phyloP scores from a whole-genome alignment of 176 grass and related monocot genomes.

The Oryza glumipatula region DNA sequence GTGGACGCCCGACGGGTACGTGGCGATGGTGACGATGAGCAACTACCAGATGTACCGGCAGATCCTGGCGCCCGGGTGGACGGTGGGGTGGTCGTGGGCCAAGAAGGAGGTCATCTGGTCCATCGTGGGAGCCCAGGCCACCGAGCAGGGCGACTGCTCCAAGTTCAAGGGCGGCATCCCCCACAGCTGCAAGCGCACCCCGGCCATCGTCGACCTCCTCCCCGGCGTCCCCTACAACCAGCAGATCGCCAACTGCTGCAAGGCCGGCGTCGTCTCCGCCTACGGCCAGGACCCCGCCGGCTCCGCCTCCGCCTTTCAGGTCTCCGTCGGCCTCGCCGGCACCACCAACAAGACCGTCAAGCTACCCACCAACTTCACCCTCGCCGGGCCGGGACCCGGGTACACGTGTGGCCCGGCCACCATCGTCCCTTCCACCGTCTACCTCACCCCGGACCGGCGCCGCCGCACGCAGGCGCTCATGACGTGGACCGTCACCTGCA shows the following conservation, averaged over 20 bases:
- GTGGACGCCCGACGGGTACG: slow-evolving; percentile 97
- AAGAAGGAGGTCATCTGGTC: slow-evolving; percentile 99
- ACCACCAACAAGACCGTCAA: slow-evolving; percentile 96
- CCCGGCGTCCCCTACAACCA: slow-evolving; percentile 94
- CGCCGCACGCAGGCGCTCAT: slow-evolving; percentile 91
- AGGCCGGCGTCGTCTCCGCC: slow-evolving; percentile 76
- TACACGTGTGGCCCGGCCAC: slow-evolving; percentile 83
- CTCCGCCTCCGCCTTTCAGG: slow-evolving; percentile 75
- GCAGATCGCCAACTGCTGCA: slow-evolving; percentile 99
- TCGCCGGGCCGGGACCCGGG: slow-evolving; percentile 65
- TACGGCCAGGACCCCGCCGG: slow-evolving; percentile 73
- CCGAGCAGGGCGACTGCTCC: slow-evolving; percentile 94
- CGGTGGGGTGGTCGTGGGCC: slow-evolving; percentile 78
- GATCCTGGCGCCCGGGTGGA: slow-evolving; percentile 79
- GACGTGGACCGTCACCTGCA: slow-evolving; percentile 90
- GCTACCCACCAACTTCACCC: slow-evolving; percentile 80
- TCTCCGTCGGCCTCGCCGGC: slow-evolving; percentile 77
- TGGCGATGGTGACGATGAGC: slow-evolving; percentile 87
- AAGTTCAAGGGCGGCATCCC: slow-evolving; percentile 89
- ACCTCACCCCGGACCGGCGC: slow-evolving; percentile 58
- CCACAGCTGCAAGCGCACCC: slow-evolving; percentile 82
- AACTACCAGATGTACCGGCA: slow-evolving; percentile 95
- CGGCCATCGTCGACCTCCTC: slow-evolving; percentile 76
- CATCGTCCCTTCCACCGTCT: slow-evolving; percentile 75
- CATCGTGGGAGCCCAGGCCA: slow-evolving; percentile 84